A percentile compares a stretch with the other conserved stretches of the same genome.
Evolutionary conservation across 2,329 filamentous ascomycete genomes (phyloP).

Genomic region (Sporothrix pseudoabietina): DNA sequence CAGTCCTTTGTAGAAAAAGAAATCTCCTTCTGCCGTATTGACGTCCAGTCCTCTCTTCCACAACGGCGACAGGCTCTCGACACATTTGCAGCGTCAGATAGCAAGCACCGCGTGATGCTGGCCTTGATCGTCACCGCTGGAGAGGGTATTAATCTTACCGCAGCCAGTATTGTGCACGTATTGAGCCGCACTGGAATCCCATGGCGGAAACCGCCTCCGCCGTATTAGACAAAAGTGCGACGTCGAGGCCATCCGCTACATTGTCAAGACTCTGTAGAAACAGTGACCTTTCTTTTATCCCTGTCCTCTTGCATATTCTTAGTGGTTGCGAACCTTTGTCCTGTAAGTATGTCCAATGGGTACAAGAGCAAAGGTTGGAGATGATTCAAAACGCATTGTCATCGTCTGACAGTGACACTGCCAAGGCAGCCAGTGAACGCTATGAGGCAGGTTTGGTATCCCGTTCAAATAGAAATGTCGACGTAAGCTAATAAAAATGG

Average conservation of each 20-base stretch:
- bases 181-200: not conserved
- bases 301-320: not conserved
- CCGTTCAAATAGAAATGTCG: too few species aligned
- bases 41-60: not conserved
- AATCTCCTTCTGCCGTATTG: not conserved
- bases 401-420: too few species aligned
- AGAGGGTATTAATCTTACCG: not conserved
- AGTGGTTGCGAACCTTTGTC: not conserved
- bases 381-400: not conserved
- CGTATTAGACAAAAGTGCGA: not conserved
- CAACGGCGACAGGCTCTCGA: not conserved
- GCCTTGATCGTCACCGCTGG: not conserved
- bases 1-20: not conserved
- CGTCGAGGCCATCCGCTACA: not conserved
- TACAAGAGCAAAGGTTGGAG: not conserved
- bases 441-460: too few species aligned
- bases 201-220: not conserved
- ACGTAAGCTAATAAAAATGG: too few species aligned
- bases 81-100: not conserved
- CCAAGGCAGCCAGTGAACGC: too few species aligned
- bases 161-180: not conserved
- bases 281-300: not conserved
- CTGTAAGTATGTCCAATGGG: not conserved
- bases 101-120: not conserved
- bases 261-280: not conserved